Evolutionary conservation across 192 early-diverging fungal species (phyloP), one percentile per base, ranked within the genome.

Genomic region (Rhizophagus sp.): DNA sequence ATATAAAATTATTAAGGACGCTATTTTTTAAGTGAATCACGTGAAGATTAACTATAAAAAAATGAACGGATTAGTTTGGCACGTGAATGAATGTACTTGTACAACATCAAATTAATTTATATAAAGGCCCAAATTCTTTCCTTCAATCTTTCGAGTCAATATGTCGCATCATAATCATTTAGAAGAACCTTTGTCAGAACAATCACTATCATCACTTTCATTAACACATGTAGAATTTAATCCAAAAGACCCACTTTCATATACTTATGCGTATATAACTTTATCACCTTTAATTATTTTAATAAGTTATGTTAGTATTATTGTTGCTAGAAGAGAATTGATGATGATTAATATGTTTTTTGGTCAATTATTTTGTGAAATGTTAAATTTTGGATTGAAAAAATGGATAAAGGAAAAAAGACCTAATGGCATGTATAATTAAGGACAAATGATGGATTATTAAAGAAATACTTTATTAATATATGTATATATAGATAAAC

Each of bases 161-260:
- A 57, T 57, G 52, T 57, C 52, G 5, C 52, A 57, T 57, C 50
- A 19, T 19, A 57, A 57, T 57, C 52, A 57, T 57, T 22, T 57
- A 57, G 52, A 57, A 57, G 52, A 57, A 57, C 22, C 52, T 4
- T 57, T 98, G 17, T 67, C 65, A 57, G 49, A 24, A n/a, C 81
- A 83, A 30, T 76, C 82, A 30, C 79, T 90, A 7, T 87, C 88
- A 17, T 87, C 94, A 1, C 83, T 95, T 39, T 89, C 90, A 27
- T 82, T 94, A 12, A 95, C 94, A 2, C 91, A 92, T 77, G 92
- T 96, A 62, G 87, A 92, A 64, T 96, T 91, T 83, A 80, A 88
- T 62, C 81, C 82, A 41, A 39, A 78, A 27, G 92, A 95, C 73
- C 81, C 85, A 4, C 9, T 94, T 3, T 88, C 90, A 12, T 89